Conservation (phyloP, 108 stramenopile species). For the Cyclotella baltica region DNA sequence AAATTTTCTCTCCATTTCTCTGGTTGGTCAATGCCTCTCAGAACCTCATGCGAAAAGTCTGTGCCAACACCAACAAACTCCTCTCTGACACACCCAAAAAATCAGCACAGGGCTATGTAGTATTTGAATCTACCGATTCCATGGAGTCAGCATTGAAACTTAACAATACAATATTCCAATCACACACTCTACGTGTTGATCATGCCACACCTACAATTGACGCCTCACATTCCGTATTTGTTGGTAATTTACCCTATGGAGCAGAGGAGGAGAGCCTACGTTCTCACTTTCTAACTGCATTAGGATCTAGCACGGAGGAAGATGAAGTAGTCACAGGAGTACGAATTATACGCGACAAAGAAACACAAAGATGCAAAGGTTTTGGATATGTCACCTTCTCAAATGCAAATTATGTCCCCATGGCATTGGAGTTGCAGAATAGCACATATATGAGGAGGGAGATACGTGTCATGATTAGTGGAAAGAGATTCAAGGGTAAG, state of each 20-base stretch:
- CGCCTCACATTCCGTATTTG: conserved; percentile 74
- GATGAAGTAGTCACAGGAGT: conserved; percentile 62
- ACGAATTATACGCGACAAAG: conserved; percentile 82
- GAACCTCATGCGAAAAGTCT: conserved; percentile 76
- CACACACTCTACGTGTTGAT: conserved; percentile 57
- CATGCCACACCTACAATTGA: conserved; percentile 59
- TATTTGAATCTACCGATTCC: conserved; percentile 63
- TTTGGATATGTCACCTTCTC: conserved; percentile 82
- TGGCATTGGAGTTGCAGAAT: conserved; percentile 72
- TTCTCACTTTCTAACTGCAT: conserved; percentile 62
- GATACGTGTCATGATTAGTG: conserved; percentile 79
- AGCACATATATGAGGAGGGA: conserved; percentile 69
- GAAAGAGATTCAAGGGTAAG: conserved; percentile 75
- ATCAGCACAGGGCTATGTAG: conserved; percentile 76
- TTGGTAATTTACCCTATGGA: conserved; percentile 78
- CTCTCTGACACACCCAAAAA: conserved; percentile 41
- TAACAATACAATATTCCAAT: conserved; percentile 74
- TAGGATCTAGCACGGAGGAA: conserved; percentile 46
- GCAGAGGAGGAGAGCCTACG: conserved; percentile 75
- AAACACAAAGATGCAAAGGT: conserved; percentile 81
- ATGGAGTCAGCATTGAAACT: conserved; percentile 69
- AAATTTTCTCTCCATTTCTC: not conserved
- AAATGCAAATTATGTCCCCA: conserved; percentile 62
- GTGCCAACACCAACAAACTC: conserved; percentile 69
- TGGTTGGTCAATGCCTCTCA: not conserved